Base-by-base conservation (phyloP, 148 eudicot species). In the Gaultheria prostrata region DNA sequence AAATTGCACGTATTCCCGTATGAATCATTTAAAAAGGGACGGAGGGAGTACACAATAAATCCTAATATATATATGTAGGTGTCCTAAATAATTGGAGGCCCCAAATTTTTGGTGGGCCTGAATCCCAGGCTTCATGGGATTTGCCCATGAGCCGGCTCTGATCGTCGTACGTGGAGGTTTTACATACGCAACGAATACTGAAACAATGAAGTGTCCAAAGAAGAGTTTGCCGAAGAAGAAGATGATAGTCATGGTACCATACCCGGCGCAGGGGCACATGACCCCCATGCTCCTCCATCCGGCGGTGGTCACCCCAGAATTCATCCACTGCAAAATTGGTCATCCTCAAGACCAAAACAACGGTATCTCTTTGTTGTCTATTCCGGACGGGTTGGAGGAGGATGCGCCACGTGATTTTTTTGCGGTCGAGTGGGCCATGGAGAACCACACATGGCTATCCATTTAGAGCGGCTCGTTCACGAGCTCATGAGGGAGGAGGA, bases 201-300 rank as follows among this genome's bases (percentile, higher is more conserved):
- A 30, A 63, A 49, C 6, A 50, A 53, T 78, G 65, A 54, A 78
- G 46, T 54, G 11, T 39, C 4, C 30, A n/a, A 18, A 80, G 13
- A 84, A 50, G 69, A 20, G 15, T 35, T 21, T 28, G 48, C 24
- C 43, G 28, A 82, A 51, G 54, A 69, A 67, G 17, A 65, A 26
- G 7, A 86, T 70, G 46, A 77, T 88, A 14, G 45, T 88, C 11
- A 45, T 90, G 86, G 86, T 90, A 65, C 92, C 92, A 8, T 90
- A 88, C 85, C 92, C 92, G 20, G 90, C 92, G 53, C 90, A 90
- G 67, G 92, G 92, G 35, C 92, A 90, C 45, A 88, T 90, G 28
- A 90, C 88, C 18, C 92, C 92, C 39, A 90, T 90, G 89, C 79
- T 88, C 11, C 86, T 88, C 50, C 45, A 9, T 1, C 89, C 89